Percentiles rank a stretch among this genome's conserved stretches.
These are phyloP conservation scores for Phytophthora chlamydospora DNA, from an alignment of 352 stramenopile species.

Conservation along the genomic window DNA sequence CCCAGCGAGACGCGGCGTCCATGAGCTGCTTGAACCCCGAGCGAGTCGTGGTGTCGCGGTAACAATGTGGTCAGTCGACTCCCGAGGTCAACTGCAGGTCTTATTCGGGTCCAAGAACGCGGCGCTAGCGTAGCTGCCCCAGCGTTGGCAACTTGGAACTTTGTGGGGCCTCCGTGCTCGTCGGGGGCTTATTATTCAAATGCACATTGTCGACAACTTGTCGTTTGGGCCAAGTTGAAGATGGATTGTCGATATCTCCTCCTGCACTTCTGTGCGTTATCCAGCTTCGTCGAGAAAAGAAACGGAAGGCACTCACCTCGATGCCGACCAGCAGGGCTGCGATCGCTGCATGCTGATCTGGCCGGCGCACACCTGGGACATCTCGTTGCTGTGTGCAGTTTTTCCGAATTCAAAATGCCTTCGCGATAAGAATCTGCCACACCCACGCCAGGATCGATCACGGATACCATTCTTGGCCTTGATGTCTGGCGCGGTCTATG, in stretches of 20 bases:
- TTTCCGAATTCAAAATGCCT: constrained; percentile 6
- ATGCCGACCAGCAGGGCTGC: constrained; percentile 2
- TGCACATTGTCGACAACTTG: background rate
- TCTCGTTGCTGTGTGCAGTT: constrained; percentile 17
- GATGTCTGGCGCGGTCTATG: background rate
- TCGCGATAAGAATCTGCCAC: constrained; percentile 3
- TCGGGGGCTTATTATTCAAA: too few relatives aligned
- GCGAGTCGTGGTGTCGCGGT: constrained; percentile 20
- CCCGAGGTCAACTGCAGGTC: background rate
- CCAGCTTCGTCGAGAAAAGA: background rate
- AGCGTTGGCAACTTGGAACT: constrained; percentile 4
- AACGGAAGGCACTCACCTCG: background rate
- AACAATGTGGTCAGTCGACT: constrained; percentile 31
- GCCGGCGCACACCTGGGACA: constrained; percentile 21
- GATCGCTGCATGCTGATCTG: constrained; percentile 30
- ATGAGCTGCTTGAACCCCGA: constrained; percentile 8
- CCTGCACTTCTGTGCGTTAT: background rate
- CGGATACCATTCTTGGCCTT: background rate
- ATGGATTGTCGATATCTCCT: constrained; percentile 32
- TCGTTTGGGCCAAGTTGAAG: constrained; percentile 16
- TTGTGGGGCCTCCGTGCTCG: background rate
- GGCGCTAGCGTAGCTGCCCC: background rate
- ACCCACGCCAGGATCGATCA: constrained; percentile 8
- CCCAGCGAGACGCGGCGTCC: constrained; percentile 2
- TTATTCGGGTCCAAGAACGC: constrained; percentile 1